These are phyloP conservation scores for Solidago caesia DNA, from an alignment of 129 eudicot species.

Conservation along the genomic window DNA sequence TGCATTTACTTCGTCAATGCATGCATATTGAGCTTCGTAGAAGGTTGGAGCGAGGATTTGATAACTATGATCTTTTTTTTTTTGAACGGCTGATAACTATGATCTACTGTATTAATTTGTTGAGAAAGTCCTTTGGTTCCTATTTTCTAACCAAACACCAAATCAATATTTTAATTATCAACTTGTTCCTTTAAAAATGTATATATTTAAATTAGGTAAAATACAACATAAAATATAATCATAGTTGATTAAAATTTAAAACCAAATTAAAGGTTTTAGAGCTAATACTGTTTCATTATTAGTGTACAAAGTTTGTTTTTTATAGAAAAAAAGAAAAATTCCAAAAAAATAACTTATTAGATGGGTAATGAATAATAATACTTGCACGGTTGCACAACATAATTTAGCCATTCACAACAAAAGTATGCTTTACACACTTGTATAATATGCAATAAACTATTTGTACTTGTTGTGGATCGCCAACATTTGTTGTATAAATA, in stretches of 20 bases:
- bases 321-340: background rate
- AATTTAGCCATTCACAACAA: no score
- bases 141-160: conserved; percentile 25
- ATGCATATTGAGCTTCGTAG: conserved; percentile 27
- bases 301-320: background rate
- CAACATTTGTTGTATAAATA: no score
- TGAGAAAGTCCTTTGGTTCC: conserved; percentile 34
- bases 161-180: conserved; percentile 21
- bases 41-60: conserved; percentile 14
- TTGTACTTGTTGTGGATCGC: no score
- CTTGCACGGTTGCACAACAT: no score
- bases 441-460: no score
- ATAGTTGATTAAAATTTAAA: background rate
- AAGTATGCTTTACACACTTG: no score
- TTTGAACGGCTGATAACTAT: no score
- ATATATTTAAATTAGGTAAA: background rate
- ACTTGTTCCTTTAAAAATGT: conserved; percentile 17
- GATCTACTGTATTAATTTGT: conserved; percentile 18
- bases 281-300: background rate
- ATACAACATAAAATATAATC: no score
- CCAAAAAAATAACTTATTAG: no score
- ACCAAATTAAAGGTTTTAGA: no score
- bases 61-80: conserved; percentile 8
- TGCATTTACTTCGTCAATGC: conserved; percentile 17
- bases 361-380: no score